Conservation (phyloP, 2,329 filamentous ascomycete species). For the Pyricularia sp. region DNA sequence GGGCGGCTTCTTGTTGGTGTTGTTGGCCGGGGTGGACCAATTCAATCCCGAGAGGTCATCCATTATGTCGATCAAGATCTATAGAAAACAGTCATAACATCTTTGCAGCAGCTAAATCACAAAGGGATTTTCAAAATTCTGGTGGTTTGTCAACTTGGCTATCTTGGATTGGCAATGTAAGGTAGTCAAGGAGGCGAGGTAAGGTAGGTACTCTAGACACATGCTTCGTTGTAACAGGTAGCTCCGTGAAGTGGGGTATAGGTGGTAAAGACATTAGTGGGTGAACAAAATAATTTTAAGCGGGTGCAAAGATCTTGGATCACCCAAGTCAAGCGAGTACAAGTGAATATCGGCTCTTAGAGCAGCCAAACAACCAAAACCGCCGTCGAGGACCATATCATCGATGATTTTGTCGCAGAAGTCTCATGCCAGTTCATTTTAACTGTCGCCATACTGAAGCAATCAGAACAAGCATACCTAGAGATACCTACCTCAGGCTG, state of each 20-base stretch:
- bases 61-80: conserved; percentile 26
- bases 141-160: neutral
- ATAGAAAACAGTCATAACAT: conserved; percentile 1
- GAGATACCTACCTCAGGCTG: no score
- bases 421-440: no score
- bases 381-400: neutral
- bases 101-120: neutral
- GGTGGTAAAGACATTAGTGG: neutral
- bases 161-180: neutral
- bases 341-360: neutral
- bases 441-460: no score
- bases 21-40: conserved; percentile 32
- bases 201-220: neutral
- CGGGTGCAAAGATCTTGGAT: neutral
- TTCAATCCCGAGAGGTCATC: conserved; percentile 49
- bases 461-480: no score
- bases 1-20: conserved; percentile 25
- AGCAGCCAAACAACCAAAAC: neutral
- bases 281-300: neutral
- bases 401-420: neutral
- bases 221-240: neutral
- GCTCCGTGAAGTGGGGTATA: neutral
- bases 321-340: neutral
- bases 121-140: neutral
- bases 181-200: neutral